Percentiles rank a stretch among this genome's conserved stretches.
Evolutionary conservation across 805 yeast genomes (phyloP).

Genomic region (Middelhovenomyces tepae): DNA sequence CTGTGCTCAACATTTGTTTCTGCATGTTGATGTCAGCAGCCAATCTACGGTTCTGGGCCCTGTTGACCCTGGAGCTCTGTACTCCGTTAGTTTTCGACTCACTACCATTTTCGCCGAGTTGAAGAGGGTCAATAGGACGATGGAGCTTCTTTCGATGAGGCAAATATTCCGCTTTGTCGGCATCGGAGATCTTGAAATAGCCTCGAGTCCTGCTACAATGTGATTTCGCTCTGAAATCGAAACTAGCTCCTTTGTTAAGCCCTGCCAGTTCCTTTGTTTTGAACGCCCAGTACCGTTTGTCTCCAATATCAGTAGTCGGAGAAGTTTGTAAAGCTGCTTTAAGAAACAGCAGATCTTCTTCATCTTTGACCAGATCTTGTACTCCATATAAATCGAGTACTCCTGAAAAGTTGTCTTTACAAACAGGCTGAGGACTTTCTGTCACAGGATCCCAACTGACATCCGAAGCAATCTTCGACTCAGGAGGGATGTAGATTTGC

Average conservation of each 20-base stretch:
- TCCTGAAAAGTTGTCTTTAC: conserved; percentile 30
- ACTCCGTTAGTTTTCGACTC: conserved; percentile 10
- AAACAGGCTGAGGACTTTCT: conserved; percentile 48
- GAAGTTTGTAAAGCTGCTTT: conserved; percentile 33
- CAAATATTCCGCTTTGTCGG: conserved; percentile 61
- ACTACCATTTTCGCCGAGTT: conserved; percentile 15
- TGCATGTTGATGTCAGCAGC: conserved; percentile 85
- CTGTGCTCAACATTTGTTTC: conserved; percentile 51
- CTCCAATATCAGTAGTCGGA: conserved; percentile 20
- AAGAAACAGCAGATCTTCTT: conserved; percentile 59
- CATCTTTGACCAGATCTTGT: conserved; percentile 54
- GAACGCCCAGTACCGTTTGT: conserved; percentile 62
- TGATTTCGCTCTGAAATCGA: not conserved
- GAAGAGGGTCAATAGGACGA: conserved; percentile 24
- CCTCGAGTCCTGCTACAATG: conserved; percentile 58
- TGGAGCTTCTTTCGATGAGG: conserved; percentile 67
- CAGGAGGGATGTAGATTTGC: no score
- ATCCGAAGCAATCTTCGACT: conserved; percentile 6
- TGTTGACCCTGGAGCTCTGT: conserved; percentile 69
- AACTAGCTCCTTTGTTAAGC: conserved; percentile 6
- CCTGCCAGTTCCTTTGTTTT: conserved; percentile 32
- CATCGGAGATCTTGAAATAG: conserved; percentile 61
- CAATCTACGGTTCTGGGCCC: conserved; percentile 79
- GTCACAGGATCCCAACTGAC: conserved; percentile 35
- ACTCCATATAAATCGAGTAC: conserved; percentile 39